These are phyloP conservation scores for Pythium sp. DNA, from an alignment of 352 stramenopile genomes.

Conservation along the genomic window DNA sequence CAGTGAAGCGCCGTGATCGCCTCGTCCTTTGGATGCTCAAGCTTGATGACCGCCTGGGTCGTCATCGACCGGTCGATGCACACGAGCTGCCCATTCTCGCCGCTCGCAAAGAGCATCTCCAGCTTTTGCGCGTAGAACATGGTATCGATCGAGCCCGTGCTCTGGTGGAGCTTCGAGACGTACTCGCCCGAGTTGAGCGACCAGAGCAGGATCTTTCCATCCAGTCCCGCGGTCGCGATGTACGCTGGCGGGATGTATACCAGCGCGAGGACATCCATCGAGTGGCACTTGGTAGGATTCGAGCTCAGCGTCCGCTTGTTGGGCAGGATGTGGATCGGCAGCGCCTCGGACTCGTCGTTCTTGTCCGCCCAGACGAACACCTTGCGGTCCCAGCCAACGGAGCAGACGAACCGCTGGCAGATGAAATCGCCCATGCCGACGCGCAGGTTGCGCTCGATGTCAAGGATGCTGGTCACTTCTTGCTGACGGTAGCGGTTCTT, in stretches of 20 bases:
- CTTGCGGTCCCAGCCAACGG: slow-evolving; percentile 78
- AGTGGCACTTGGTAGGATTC: slow-evolving; percentile 40
- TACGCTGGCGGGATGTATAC: slow-evolving; percentile 72
- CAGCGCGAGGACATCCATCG: slow-evolving; percentile 65
- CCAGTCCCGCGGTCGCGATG: slow-evolving; percentile 61
- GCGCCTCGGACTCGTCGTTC: slow-evolving; percentile 66
- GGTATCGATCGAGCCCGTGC: slow-evolving; percentile 54
- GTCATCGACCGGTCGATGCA: slow-evolving; percentile 70
- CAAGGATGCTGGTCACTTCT: slow-evolving; percentile 79
- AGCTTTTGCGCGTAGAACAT: slow-evolving; percentile 72
- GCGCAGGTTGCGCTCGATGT: slow-evolving; percentile 73
- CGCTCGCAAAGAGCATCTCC: slow-evolving; percentile 65
- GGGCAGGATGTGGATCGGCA: slow-evolving; percentile 57
- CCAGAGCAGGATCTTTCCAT: slow-evolving; percentile 76
- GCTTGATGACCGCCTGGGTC: slow-evolving; percentile 41
- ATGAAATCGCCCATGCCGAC: slow-evolving; percentile 83
- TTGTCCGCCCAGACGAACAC: slow-evolving; percentile 86
- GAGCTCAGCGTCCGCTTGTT: slow-evolving; percentile 25
- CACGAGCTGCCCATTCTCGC: slow-evolving; percentile 57
- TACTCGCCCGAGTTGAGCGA: slow-evolving; percentile 77
- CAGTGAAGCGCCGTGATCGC: slow-evolving; percentile 48
- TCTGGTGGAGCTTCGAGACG: slow-evolving; percentile 60
- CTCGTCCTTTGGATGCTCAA: slow-evolving; percentile 37
- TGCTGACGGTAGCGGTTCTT: slow-evolving; percentile 62
- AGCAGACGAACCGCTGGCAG: slow-evolving; percentile 79